Base-by-base conservation (phyloP, 1,139 yeast genomes). In the Schwanniomyces etchellsii region DNA sequence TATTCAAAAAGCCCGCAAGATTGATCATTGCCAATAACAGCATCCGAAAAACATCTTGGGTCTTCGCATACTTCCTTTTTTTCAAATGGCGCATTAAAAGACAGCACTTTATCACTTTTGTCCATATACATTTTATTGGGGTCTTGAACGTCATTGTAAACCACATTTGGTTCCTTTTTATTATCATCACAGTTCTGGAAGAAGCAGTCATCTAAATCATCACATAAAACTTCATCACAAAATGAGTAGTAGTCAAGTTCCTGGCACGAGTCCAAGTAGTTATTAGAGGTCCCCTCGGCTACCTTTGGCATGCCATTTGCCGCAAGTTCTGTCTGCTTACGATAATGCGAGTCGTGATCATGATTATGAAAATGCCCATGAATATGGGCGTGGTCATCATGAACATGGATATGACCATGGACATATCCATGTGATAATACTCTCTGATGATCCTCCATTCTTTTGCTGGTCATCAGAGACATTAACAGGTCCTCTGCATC, bases 361-460 rank as follows among this genome's bases (percentile, higher is more conserved):
- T 64, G 71, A 36, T 65, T 74, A 44, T 78, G 85, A 23, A 77
- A 73, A 47, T 78, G 84, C 3, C 84, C 85, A 46, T 78, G 85
- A 14, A 77, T 76, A 41, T 77, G 80, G 5, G 82, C 75, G 45
- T 77, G 75, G 43, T 75, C 74, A 37, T 68, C 64, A 45, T 75
- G 81, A 44, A 71, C 74, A 50, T 78, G 84, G 20, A 78, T 76
- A 45, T 78, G 84, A 1, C 84, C 84, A 52, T 78, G 84, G 12
- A 77, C 79, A 28, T 72, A 65, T 11, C 82, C 81, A 39, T 73
- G 74, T 12, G 67, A 59, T 17, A 49, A 38, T 7, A 42, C 30
- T 26, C 28, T 33, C 11, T 34, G 33, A 14, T 38, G 35, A 18
- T n/a, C n/a, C 21, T 9, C 21, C 21, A 9, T 18, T n/a, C 21